phyloP scores from a whole-genome alignment of 108 stramenopile genomes.

The Nitzschia sp. region DNA sequence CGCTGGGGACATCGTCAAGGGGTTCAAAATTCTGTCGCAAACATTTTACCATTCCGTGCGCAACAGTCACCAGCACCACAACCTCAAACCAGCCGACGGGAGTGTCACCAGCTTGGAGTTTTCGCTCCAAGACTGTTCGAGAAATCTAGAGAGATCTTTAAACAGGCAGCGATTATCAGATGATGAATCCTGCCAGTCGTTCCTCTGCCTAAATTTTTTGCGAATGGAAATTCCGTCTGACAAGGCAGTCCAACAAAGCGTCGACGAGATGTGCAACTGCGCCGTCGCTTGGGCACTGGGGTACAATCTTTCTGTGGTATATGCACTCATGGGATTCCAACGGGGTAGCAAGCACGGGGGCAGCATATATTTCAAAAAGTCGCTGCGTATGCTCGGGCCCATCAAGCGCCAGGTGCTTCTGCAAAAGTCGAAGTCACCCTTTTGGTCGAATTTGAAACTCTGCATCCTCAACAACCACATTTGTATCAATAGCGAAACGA shows the following conservation, averaged over 20 bases:
- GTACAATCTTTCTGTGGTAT: not conserved
- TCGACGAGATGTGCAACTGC: not conserved
- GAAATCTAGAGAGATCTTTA: not conserved
- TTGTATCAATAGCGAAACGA: not conserved
- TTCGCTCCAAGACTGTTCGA: slow-evolving; percentile 7
- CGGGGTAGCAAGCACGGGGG: not conserved
- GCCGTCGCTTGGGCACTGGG: slow-evolving; percentile 3
- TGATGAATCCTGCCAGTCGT: not conserved
- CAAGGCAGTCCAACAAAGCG: not conserved
- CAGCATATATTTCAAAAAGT: not conserved
- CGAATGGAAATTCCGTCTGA: not conserved
- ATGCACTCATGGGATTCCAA: not conserved
- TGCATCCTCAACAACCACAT: slow-evolving; percentile 3
- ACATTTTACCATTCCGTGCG: not conserved
- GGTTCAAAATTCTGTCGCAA: not conserved
- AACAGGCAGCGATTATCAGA: not conserved
- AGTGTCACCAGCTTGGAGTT: not conserved
- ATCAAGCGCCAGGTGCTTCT: not conserved
- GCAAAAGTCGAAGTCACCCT: slow-evolving; percentile 1
- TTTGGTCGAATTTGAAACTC: slow-evolving; percentile 15
- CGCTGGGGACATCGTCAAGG: not conserved
- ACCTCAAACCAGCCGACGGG: not conserved
- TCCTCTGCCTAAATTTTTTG: not conserved
- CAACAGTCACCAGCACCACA: not conserved
- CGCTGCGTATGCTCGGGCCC: not conserved